A percentile compares a stretch with the other conserved stretches of the same genome.
Evolutionary conservation across 257 asterid genomes (phyloP).

Genomic region (Solanum neorickii): DNA sequence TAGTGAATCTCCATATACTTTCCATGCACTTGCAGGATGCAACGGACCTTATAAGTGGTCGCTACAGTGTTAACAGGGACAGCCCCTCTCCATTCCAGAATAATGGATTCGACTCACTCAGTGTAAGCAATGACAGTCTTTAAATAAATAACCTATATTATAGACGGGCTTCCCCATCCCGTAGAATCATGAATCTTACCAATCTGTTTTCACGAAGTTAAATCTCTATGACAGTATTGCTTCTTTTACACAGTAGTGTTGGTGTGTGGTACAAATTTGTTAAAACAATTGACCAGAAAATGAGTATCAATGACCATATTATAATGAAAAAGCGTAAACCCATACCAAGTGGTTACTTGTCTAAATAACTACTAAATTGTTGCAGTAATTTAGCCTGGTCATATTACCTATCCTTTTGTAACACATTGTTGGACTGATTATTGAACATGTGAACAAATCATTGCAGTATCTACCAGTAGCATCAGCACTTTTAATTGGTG

Average conservation of each 20-base stretch:
- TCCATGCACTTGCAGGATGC: conserved; percentile 51
- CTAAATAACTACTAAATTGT: background rate
- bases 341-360: background rate
- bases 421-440: background rate
- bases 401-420: background rate
- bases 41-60: conserved; percentile 86
- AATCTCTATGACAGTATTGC: background rate
- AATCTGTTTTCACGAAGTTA: background rate
- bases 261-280: background rate
- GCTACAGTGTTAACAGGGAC: conserved; percentile 50
- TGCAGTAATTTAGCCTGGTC: background rate
- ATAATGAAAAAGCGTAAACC: background rate
- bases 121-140: conserved; percentile 38
- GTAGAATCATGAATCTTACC: background rate
- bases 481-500: conserved; percentile 88
- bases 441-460: background rate
- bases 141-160: background rate
- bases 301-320: background rate
- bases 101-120: conserved; percentile 51
- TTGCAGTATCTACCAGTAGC: conserved; percentile 96
- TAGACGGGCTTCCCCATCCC: background rate
- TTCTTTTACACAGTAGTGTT: background rate
- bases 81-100: conserved; percentile 48
- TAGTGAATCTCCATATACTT: background rate
- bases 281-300: background rate